These are phyloP conservation scores for Juncus effusus DNA, from an alignment of 176 grass and related monocot species.

Conservation along the genomic window DNA sequence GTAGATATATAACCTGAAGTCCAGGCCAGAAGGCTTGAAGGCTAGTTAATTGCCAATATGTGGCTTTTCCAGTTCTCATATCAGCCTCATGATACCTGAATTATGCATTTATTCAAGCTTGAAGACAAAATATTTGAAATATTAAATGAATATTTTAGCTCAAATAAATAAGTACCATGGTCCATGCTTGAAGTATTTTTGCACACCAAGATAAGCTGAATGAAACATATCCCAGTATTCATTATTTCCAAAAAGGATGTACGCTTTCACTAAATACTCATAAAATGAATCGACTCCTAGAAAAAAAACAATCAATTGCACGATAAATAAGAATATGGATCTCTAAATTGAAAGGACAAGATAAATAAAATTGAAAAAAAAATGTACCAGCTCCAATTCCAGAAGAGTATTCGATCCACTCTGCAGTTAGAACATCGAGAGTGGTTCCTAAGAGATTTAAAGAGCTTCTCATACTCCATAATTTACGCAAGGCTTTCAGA, in stretches of 20 bases:
- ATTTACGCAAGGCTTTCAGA: constrained; percentile 80
- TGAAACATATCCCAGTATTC: constrained; percentile 99
- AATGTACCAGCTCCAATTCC: constrained; percentile 94
- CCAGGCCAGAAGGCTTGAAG: constrained; percentile 99
- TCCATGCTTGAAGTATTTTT: constrained; percentile 92
- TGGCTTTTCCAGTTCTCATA: constrained; percentile 93
- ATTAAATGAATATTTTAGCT: constrained; percentile 23
- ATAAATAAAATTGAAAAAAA: constrained; percentile 23
- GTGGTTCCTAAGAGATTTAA: constrained; percentile 93
- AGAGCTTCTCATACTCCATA: constrained; percentile 99
- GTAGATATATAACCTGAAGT: constrained; percentile 61
- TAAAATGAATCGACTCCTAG: constrained; percentile 99
- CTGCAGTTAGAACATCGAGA: constrained; percentile 79
- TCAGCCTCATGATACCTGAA: constrained; percentile 96
- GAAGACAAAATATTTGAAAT: not conserved
- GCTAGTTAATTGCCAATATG: constrained; percentile 97
- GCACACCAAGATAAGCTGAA: constrained; percentile 80
- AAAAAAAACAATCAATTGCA: constrained; percentile 32
- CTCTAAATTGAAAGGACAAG: not conserved
- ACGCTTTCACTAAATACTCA: constrained; percentile 95
- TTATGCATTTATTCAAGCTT: not conserved
- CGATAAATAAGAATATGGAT: not conserved
- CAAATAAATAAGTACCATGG: constrained; percentile 55
- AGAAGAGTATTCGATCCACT: constrained; percentile 94
- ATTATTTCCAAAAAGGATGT: constrained; percentile 85